Base-by-base conservation (phyloP, 179 eudicot species). In the Beta macrorhiza region DNA sequence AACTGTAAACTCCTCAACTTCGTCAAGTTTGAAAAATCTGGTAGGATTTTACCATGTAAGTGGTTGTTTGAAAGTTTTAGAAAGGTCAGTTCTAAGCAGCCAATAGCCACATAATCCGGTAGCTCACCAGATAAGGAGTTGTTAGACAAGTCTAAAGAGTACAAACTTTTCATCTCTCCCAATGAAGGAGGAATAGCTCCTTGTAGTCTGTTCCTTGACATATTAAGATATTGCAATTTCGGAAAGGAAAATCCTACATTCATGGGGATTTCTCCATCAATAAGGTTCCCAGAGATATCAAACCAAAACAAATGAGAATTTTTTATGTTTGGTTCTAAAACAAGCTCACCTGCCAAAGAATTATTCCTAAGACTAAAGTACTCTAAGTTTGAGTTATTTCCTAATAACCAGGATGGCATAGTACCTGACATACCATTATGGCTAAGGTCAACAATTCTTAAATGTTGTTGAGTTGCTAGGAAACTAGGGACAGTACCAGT, bases 111-210 rank as follows among this genome's bases (percentile, higher is more conserved):
- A 53, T 76, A 22, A 56, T 76, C 75, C 42, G 83, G 79, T 14
- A 79, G 44, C 51, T 79, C 76, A 58, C 81, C 81, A 13, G 81
- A 79, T n/a, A 80, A 42, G 32, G 5, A 82, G 52, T 82, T 70
- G 55, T 81, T 61, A 20, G 80, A 76, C 75, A 81, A 81, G 44
- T 81, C 76, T 68, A 81, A 59, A 25, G 70, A 42, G 58, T 9
- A 44, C 45, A 76, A 77, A 2, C 7, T 3, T 70, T 53, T 76
- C 72, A 61, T 45, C 49, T 69, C 78, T 52, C 78, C 67, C 29
- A 75, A 22, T 14, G 78, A 75, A 5, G 67, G 5, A 51, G 59
- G 76, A 37, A 75, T 58, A 15, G 22, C 67, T 42, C 78, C 65
- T 75, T 75, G 25, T 51, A 75, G 32, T 57, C 12, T 75, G 78